Evolutionary conservation across 352 stramenopile genomes (phyloP), one percentile per base, ranked within the genome.

Genomic region (Hyaloperonospora arabidopsidis): DNA sequence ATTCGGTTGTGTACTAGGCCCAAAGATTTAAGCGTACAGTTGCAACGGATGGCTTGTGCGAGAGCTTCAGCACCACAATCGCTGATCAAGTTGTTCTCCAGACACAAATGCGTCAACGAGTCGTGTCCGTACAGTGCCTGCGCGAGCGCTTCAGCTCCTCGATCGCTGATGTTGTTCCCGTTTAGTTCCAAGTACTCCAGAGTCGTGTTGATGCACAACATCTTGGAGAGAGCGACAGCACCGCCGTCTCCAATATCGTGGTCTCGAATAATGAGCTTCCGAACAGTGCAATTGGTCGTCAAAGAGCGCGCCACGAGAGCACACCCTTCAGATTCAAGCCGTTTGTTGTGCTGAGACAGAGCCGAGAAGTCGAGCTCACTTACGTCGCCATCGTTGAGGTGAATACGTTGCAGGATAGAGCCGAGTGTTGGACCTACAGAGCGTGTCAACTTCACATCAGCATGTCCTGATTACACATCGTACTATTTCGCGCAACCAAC

Each of bases 81-180:
- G n/a, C 12, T 41, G 35, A 41, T 41, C 35, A 41, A 41, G 35
- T 41, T 41, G 35, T 41, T 41, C 35, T 67, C 74, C 25, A 90
- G 44, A 18, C 58, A 65, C 50, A 90, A 56, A 51, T 82, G 64
- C 36, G 61, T 74, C 32, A 90, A 43, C 21, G 80, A 83, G 48
- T 84, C 78, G 54, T 92, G 76, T 45, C 76, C 78, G 44, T 87
- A 87, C 5, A 92, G 61, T 11, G 74, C 82, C 19, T 87, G 67
- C 17, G 82, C 79, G 13, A 92, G 44, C 23, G 70, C 70, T 28
- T 85, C 59, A 2, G 52, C 77, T 15, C 82, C 82, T 14, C 54
- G 66, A 52, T 89, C 79, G 18, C 74, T 72, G 56, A 92, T 88
- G 22, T 67, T 61, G 61, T 90, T 90, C 41, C 76, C 70, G 38